Evolutionary conservation across 306 rosid genomes (phyloP), one percentile per base, ranked within the genome.

Genomic region (Lathyrus aphaca): DNA sequence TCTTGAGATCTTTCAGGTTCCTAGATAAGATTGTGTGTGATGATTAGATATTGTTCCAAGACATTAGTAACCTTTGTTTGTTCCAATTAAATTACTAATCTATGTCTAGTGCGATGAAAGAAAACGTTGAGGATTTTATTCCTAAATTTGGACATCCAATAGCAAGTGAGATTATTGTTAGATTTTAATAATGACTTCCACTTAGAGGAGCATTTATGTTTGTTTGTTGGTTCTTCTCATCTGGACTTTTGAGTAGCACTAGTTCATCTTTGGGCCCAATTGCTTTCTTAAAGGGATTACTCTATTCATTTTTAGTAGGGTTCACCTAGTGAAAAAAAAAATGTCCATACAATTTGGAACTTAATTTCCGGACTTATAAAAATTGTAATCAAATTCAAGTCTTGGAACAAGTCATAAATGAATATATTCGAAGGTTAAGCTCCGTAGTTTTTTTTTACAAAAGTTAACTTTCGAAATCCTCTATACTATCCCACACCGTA

Each of bases 1-100:
- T 57, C 68, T 40, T 73, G 43, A 37, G 7, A 76, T 58, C 62
- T 43, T 71, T 59, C 19, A 50, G 74, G 66, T 66, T 74, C 71
- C 42, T 65, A 58, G 77, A 72, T 69, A 40, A 70, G 76, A 63
- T 76, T 18, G 17, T 53, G 25, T 56, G 79, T 72, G 78, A 67
- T 61, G 15, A 66, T 32, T 65, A 23, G 54, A 66, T 48, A 45
- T 55, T 70, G 77, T 70, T 72, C 69, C 61, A 50, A 55, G 40
- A 69, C 21, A 50, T 16, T 32, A 50, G 10, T 32, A 5, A 68
- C 50, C 54, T 82, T 72, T 56, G 62, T 66, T 66, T 64, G 38
- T 74, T 74, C 29, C 66, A 39, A 54, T 67, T 74, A 60, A 75
- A 70, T 64, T 17, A 66, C 18, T 56, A 67, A 35, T 79, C 3